These are phyloP conservation scores for Austroboletus sp. DNA, from an alignment of 1,284 basidiomycete genomes.

Conservation along the genomic window DNA sequence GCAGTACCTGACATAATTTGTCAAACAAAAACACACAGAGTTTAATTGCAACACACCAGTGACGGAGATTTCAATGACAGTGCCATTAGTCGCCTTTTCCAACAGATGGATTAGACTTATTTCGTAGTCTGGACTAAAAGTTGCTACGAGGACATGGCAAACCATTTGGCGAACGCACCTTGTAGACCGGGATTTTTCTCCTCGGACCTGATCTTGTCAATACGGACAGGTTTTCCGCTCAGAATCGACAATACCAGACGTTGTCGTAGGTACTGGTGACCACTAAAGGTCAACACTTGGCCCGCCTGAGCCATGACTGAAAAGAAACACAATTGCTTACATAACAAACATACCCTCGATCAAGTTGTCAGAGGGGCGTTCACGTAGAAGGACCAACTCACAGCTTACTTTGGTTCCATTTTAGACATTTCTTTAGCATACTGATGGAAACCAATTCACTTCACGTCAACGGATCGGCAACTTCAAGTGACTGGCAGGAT, in stretches of 20 bases:
- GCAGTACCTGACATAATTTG: conserved; percentile 62
- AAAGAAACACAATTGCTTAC: conserved; percentile 16
- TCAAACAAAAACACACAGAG: conserved; percentile 3
- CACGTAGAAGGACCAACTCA: background rate
- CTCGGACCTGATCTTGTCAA: conserved; percentile 85
- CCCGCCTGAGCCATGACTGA: conserved; percentile 38
- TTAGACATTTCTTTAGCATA: conserved; percentile 14
- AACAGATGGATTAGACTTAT: conserved; percentile 83
- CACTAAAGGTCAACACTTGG: conserved; percentile 55
- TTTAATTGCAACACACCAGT: conserved; percentile 55
- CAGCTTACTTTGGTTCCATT: conserved; percentile 1
- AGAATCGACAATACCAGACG: conserved; percentile 84
- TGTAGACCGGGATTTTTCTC: conserved; percentile 91
- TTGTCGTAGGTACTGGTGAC: conserved; percentile 79
- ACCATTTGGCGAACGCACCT: conserved; percentile 41
- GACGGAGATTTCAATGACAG: conserved; percentile 91
- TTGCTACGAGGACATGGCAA: conserved; percentile 1
- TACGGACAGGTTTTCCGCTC: conserved; percentile 79
- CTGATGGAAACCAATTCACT: conserved; percentile 31
- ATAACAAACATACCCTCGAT: conserved; percentile 16
- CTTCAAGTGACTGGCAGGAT: conserved; percentile 57
- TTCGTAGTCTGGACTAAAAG: conserved; percentile 68
- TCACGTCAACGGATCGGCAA: conserved; percentile 27
- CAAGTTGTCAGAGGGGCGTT: conserved; percentile 4
- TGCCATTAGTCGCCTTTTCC: conserved; percentile 93